Conservation (phyloP, 495 filamentous ascomycete genomes). For the Aspergillus taichungensis region DNA sequence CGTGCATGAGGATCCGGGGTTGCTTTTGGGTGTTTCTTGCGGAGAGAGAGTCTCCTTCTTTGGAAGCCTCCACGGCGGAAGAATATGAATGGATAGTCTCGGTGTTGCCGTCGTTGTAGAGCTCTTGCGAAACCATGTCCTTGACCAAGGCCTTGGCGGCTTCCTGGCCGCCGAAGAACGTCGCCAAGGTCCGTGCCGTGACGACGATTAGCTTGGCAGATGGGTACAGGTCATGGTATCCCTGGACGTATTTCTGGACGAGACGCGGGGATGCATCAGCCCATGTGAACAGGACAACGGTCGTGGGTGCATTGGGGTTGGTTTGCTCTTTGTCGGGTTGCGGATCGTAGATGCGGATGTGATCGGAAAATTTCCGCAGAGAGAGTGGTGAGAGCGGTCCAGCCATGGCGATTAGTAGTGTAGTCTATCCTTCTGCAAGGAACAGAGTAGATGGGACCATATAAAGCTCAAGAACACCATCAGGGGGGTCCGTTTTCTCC, state of each 20-base stretch:
- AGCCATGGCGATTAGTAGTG: background rate
- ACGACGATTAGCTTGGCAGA: conserved; percentile 22
- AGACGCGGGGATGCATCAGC: conserved; percentile 29
- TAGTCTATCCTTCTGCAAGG: too few relatives aligned
- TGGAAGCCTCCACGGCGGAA: too few relatives aligned
- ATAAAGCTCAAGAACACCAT: background rate
- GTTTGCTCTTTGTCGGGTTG: background rate
- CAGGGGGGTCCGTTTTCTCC: background rate
- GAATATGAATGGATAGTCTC: too few relatives aligned
- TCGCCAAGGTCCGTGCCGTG: conserved; percentile 4
- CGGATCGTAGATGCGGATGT: conserved; percentile 5
- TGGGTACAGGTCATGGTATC: conserved; percentile 34
- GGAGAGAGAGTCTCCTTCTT: too few relatives aligned
- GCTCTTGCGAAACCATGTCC: conserved; percentile 2
- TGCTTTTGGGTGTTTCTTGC: too few relatives aligned
- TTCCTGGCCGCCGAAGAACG: conserved; percentile 8
- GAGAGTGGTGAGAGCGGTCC: background rate
- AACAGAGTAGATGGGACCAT: too few relatives aligned
- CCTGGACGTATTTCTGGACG: conserved; percentile 33
- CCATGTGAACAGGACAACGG: conserved; percentile 39
- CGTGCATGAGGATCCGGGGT: conserved; percentile 10
- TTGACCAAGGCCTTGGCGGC: background rate
- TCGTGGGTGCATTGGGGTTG: conserved; percentile 6
- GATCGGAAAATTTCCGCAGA: conserved; percentile 4
- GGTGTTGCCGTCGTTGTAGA: background rate